Evolutionary conservation across 2,329 filamentous ascomycete species (phyloP).

Genomic region (Cordyceps farinosa): DNA sequence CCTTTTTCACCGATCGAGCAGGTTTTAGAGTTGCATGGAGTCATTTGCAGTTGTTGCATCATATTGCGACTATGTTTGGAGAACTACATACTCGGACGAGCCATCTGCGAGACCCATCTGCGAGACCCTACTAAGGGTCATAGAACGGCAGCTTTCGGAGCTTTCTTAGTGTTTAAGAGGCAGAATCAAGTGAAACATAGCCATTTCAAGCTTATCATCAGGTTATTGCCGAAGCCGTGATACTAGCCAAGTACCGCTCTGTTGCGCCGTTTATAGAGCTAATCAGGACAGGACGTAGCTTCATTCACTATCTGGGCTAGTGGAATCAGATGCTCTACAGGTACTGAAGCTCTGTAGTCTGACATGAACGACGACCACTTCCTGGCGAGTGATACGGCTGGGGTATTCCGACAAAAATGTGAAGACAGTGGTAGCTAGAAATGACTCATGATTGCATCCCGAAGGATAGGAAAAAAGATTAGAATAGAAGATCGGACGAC

Average conservation of each 20-base stretch:
- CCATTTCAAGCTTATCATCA: neutral
- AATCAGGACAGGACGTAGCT: constrained; percentile 3
- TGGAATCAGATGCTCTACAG: neutral
- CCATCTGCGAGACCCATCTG: too few species aligned
- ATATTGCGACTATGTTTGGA: constrained; percentile 1
- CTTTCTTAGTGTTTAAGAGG: neutral
- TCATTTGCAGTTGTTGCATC: neutral
- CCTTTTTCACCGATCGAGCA: neutral
- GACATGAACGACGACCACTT: neutral
- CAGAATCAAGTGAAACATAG: neutral
- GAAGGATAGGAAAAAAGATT: neutral
- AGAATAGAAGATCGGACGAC: neutral
- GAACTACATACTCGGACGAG: neutral
- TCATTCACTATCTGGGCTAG: neutral
- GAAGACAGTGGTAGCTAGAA: neutral
- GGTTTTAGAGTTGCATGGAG: neutral
- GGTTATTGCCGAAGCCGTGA: neutral
- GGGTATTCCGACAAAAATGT: neutral
- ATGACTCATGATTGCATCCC: neutral
- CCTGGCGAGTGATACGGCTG: neutral
- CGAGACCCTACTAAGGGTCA: constrained; percentile 1
- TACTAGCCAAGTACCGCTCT: neutral
- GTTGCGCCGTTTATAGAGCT: neutral
- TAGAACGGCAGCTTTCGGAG: neutral
- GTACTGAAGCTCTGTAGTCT: neutral